Evolutionary conservation across 306 rosid genomes (phyloP), one percentile per base, ranked within the genome.

Genomic region (Lathyrus oleraceus): DNA sequence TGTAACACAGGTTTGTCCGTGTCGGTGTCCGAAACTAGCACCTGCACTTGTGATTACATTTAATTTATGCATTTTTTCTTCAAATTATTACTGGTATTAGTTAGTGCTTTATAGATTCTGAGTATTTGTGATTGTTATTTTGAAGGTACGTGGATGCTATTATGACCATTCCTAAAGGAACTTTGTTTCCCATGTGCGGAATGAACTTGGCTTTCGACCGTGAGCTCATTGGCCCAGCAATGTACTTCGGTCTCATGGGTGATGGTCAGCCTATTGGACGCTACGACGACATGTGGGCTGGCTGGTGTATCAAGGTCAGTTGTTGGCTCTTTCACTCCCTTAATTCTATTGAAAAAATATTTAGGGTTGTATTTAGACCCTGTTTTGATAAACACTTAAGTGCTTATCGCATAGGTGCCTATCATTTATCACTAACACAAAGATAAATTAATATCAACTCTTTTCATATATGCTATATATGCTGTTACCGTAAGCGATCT

Each of bases 231-330:
- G 97, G 97, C 72, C 86, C 96, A 44, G 97, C 97, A 54, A 91
- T 91, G 97, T 91, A 91, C 89, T 91, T 91, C 23, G 97, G 97
- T 48, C 97, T 91, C 79, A 91, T 91, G 96, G 97, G 97, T 13
- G 97, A 88, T 49, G 97, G 97, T 28, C 97, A 91, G 71, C 97
- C 97, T 48, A 91, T 91, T 19, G 97, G 97, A 25, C 92, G 97
- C 56, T 91, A 91, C 23, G 97, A 91, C 4, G 97, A 91, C 71
- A 91, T 91, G 97, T 91, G 97, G 96, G 97, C 97, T 49, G 97
- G 97, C 32, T 91, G 97, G 97, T 91, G 97, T 70, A 64, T 75
- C 82, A 88, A 91, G 96, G 86, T 82, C 4, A 28, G 14, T 44
- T 35, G 30, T 60, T 42, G 28, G 39, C 39, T 30, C 38, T 85